Base-by-base conservation (phyloP, 208 protist genomes). In the Crithidia bombi region DNA sequence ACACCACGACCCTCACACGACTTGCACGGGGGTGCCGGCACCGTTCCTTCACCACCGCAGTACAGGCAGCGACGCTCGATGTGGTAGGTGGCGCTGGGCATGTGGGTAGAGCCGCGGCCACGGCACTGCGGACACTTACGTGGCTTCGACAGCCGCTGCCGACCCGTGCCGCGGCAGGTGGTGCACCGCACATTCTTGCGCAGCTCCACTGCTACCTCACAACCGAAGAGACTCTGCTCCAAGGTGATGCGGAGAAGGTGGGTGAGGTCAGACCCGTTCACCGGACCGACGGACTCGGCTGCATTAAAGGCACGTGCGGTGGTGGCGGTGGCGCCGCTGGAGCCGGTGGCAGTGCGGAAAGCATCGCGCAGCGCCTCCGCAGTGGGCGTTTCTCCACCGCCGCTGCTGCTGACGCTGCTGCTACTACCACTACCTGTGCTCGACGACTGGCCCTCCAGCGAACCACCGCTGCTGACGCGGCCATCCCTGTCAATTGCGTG, bases 1-100 rank as follows among this genome's bases (percentile, higher is more conserved):
- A 90, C 80, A 5, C 93, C 93, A 11, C 76, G 64, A 9, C 93
- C 93, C 10, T 68, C 54, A 57, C 93, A 97, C 0, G 39, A 4
- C 1, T 57, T 7, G 77, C 93, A 97, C 25, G 64, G 82, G 30
- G 86, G 83, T 12, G 84, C 64, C 14, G 89, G 78, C n/a, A 83
- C 73, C 6, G 47, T 68, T 15, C 93, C 93, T n/a, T 85, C 77
- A 1, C 93, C 93, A 12, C 62, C 77, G 63, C 93, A 97, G 68
- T 85, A 88, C 28, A 75, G 74, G 63, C 93, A 97, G 28, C 65
- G 41, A 15, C 90, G 81, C 62, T 97, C 90, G 41, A 97, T 82
- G 71, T 91, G 85, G 69, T 96, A 97, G 6, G 89, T 95, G 38
- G 85, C 90, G 41, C 88, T 96, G 10, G 91, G 89, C 23, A 96